Evolutionary conservation across 2,329 filamentous ascomycete species (phyloP).

Genomic region (Claviceps sp.): DNA sequence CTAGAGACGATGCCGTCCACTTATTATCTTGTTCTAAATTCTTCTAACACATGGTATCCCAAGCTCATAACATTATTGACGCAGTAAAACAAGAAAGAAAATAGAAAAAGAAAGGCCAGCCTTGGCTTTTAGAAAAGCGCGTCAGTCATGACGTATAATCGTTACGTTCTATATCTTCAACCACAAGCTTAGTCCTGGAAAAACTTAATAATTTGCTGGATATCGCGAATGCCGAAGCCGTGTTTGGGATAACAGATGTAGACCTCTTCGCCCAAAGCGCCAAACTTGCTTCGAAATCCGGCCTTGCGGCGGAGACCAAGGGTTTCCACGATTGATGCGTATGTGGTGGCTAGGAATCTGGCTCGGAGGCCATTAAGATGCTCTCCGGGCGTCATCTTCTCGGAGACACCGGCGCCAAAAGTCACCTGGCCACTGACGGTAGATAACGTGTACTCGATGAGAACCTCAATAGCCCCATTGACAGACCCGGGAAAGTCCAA

Average conservation of each 20-base stretch:
- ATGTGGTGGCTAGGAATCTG: constrained; percentile 70
- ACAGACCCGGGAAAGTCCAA: constrained; percentile 81
- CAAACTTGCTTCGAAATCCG: constrained; percentile 85
- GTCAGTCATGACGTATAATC: neutral
- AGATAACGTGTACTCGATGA: constrained; percentile 57
- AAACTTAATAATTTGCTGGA: constrained; percentile 79
- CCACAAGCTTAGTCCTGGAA: constrained; percentile 50
- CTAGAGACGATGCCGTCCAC: neutral
- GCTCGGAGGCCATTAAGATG: constrained; percentile 71
- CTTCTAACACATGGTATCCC: neutral
- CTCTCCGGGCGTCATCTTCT: constrained; percentile 62
- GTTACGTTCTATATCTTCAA: neutral
- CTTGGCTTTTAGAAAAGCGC: neutral
- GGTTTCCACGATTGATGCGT: constrained; percentile 69
- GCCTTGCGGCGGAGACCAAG: constrained; percentile 73
- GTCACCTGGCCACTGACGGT: constrained; percentile 49
- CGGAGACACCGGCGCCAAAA: constrained; percentile 72
- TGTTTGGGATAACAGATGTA: constrained; percentile 86
- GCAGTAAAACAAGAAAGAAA: too few species aligned
- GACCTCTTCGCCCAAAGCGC: constrained; percentile 67
- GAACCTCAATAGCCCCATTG: constrained; percentile 75
- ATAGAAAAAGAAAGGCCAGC: neutral
- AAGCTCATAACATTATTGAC: neutral
- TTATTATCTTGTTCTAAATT: neutral
- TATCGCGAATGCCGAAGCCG: constrained; percentile 68